Evolutionary conservation across 768 basidiomycete genomes (phyloP).

Genomic region (Coprinopsis sp.): DNA sequence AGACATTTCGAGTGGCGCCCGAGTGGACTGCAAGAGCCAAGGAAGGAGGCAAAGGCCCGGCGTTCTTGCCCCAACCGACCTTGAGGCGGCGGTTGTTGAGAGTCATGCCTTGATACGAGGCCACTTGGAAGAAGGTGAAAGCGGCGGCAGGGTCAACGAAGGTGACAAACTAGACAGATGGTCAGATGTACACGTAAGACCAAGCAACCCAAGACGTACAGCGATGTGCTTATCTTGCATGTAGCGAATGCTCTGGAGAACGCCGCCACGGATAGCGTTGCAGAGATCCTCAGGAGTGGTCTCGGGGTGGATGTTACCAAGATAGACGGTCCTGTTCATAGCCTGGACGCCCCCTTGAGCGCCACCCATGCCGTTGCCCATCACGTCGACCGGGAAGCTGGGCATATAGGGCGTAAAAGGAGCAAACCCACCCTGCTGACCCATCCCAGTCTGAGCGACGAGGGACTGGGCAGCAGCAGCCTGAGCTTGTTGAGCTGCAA

Average conservation of each 20-base stretch:
- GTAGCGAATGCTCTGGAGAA: constrained; percentile 90
- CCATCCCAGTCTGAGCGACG: constrained; percentile 51
- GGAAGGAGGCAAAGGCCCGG: constrained; percentile 78
- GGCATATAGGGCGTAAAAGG: constrained; percentile 46
- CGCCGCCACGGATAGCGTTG: constrained; percentile 95
- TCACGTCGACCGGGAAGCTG: constrained; percentile 45
- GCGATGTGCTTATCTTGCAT: constrained; percentile 98
- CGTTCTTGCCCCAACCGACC: constrained; percentile 97
- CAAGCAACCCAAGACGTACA: constrained; percentile 42
- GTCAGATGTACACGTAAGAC: background rate
- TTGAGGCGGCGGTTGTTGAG: constrained; percentile 93
- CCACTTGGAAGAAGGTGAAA: constrained; percentile 91
- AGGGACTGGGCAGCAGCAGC: constrained; percentile 77
- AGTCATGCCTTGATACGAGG: constrained; percentile 83
- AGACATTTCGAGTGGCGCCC: constrained; percentile 95
- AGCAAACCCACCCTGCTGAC: constrained; percentile 32
- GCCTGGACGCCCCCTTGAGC: constrained; percentile 37
- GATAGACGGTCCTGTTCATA: constrained; percentile 89
- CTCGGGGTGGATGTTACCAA: constrained; percentile 96
- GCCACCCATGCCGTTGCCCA: constrained; percentile 30
- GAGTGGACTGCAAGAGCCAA: constrained; percentile 86
- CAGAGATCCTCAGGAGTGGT: constrained; percentile 93
- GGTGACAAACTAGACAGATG: constrained; percentile 72
- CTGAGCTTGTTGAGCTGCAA: constrained; percentile 80
- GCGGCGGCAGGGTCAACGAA: constrained; percentile 94